Evolutionary conservation across 768 basidiomycete genomes (phyloP).

Genomic region (Suillus variegatus): DNA sequence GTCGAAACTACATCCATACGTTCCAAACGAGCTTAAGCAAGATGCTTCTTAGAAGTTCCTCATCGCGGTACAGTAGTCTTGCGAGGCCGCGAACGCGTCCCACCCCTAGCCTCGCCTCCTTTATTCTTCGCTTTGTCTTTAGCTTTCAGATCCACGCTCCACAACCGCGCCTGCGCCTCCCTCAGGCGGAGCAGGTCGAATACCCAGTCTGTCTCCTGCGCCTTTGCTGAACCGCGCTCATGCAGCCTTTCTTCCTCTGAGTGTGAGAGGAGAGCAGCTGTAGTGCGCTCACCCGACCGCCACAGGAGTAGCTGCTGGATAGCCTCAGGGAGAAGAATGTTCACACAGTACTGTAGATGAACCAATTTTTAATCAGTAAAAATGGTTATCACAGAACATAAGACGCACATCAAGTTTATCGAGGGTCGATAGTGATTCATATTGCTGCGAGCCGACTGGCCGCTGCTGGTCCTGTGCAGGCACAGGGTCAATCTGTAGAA

Average conservation of each 20-base stretch:
- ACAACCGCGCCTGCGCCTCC: slow-evolving; percentile 39
- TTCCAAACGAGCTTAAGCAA: neutral
- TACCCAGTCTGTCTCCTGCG: slow-evolving; percentile 68
- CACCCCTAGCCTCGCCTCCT: slow-evolving; percentile 19
- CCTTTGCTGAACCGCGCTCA: slow-evolving; percentile 45
- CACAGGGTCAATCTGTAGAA: neutral
- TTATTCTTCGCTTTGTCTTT: slow-evolving; percentile 23
- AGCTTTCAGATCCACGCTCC: slow-evolving; percentile 32
- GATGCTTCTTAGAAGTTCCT: neutral
- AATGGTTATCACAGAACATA: neutral
- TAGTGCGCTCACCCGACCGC: slow-evolving; percentile 60
- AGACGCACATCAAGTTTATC: slow-evolving; percentile 54
- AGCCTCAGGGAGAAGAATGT: slow-evolving; percentile 71
- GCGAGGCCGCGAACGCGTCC: slow-evolving; percentile 33
- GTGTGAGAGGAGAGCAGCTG: slow-evolving; percentile 45
- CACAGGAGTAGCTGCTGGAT: slow-evolving; percentile 74
- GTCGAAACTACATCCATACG: slow-evolving; percentile 1
- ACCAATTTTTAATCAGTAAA: slow-evolving; percentile 6
- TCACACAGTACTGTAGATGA: slow-evolving; percentile 60
- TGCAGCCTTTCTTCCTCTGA: slow-evolving; percentile 61
- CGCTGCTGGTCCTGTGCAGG: slow-evolving; percentile 15
- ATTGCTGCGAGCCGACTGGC: slow-evolving; percentile 42
- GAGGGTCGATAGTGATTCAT: slow-evolving; percentile 43
- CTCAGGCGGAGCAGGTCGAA: slow-evolving; percentile 52
- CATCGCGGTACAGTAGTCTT: slow-evolving; percentile 21